phyloP scores from a whole-genome alignment of 75 land plant species.

The Sequoiadendron giganteum region DNA sequence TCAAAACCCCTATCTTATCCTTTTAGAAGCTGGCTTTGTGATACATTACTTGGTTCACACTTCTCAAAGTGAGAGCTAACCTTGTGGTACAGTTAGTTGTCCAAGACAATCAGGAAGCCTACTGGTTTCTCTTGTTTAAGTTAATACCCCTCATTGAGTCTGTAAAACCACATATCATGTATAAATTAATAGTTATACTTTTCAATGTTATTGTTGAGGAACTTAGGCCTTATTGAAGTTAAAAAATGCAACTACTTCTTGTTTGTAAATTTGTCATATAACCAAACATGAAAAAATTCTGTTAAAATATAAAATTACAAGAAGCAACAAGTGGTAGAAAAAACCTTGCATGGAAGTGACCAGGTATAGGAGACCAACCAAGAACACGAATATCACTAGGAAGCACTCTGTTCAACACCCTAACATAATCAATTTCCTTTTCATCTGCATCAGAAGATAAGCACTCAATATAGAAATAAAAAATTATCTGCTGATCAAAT shows the following conservation, averaged over 20 bases:
- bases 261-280: neutral
- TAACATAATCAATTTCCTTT: conserved; percentile 87
- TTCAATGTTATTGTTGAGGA: neutral
- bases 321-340: neutral
- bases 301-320: neutral
- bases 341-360: conserved; percentile 84
- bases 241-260: neutral
- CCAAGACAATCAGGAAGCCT: neutral
- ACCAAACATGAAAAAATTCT: neutral
- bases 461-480: neutral
- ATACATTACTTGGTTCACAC: neutral
- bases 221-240: neutral
- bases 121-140: neutral
- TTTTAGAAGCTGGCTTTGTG: neutral
- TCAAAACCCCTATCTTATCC: neutral
- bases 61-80: neutral
- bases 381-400: conserved; percentile 87
- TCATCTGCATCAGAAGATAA: conserved; percentile 35
- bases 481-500: neutral
- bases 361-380: conserved; percentile 85
- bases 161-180: too few species aligned
- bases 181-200: too few species aligned
- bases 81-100: neutral
- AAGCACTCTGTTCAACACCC: conserved; percentile 71
- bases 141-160: neutral